Evolutionary conservation across 2,329 filamentous ascomycete species (phyloP).

Genomic region (Stenocarpella maydis): DNA sequence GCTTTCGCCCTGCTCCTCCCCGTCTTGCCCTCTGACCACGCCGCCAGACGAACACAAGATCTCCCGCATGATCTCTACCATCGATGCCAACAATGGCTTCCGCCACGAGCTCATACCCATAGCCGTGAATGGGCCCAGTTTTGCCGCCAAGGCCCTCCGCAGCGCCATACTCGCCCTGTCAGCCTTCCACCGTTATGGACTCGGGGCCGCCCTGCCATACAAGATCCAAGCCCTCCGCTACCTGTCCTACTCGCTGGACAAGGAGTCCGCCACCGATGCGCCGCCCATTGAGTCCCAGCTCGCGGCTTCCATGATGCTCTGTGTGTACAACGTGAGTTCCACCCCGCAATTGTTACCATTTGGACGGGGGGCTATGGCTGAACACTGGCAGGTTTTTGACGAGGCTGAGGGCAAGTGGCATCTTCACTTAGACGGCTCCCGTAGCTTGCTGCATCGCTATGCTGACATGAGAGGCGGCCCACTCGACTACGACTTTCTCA

Average conservation of each 20-base stretch:
- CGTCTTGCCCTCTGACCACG: slow-evolving; percentile 9
- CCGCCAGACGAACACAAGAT: slow-evolving; percentile 49
- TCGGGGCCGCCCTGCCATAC: slow-evolving; percentile 50
- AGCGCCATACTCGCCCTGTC: slow-evolving; percentile 55
- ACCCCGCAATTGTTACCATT: neutral
- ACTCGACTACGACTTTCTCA: slow-evolving; percentile 49
- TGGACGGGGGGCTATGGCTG: slow-evolving; percentile 30
- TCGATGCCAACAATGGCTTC: slow-evolving; percentile 56
- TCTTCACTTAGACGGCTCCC: slow-evolving; percentile 54
- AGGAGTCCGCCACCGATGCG: slow-evolving; percentile 38
- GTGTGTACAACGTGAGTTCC: slow-evolving; percentile 55
- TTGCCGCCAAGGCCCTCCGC: slow-evolving; percentile 49
- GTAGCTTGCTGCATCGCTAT: slow-evolving; percentile 44
- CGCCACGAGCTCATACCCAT: slow-evolving; percentile 55
- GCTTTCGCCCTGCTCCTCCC: neutral
- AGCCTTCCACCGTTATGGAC: slow-evolving; percentile 51
- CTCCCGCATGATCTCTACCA: slow-evolving; percentile 56
- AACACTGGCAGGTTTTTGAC: slow-evolving; percentile 53
- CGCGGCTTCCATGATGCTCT: slow-evolving; percentile 59
- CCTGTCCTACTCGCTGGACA: slow-evolving; percentile 48
- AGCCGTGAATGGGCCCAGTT: slow-evolving; percentile 48
- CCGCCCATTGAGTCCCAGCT: slow-evolving; percentile 50
- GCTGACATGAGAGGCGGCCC: slow-evolving; percentile 40
- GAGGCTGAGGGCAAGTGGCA: slow-evolving; percentile 56
- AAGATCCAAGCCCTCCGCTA: slow-evolving; percentile 52